A percentile compares a stretch with the other conserved stretches of the same genome.
These are phyloP conservation scores for Rhododendron henanense DNA, from an alignment of 148 eudicot genomes.

Conservation along the genomic window DNA sequence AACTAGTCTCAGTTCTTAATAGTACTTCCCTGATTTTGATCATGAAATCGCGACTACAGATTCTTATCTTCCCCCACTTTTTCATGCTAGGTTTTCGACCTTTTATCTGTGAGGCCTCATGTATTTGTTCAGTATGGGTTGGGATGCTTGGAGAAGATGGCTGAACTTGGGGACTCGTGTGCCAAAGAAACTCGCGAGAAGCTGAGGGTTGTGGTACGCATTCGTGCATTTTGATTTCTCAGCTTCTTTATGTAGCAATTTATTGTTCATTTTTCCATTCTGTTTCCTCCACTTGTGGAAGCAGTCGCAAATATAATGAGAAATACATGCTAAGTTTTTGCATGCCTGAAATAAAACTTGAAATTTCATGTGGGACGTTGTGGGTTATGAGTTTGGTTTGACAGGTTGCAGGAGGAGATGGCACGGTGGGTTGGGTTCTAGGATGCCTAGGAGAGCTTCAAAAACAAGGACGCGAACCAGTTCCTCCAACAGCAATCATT, in stretches of 20 bases:
- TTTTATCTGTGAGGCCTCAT: slow-evolving; percentile 69
- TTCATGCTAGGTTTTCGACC: slow-evolving; percentile 71
- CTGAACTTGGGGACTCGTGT: slow-evolving; percentile 60
- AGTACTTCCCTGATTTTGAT: background rate
- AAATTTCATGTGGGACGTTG: background rate
- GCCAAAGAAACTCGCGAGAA: slow-evolving; percentile 76
- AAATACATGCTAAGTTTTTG: background rate
- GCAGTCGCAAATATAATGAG: background rate
- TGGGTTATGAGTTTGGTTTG: slow-evolving; percentile 13
- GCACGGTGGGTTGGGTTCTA: slow-evolving; percentile 97
- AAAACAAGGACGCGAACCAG: slow-evolving; percentile 61
- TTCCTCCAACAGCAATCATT: slow-evolving; percentile 87
- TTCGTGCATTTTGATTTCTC: background rate
- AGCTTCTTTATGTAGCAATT: background rate
- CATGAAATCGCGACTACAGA: background rate
- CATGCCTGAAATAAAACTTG: background rate
- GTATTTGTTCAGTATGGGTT: slow-evolving; percentile 77
- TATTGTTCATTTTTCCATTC: background rate
- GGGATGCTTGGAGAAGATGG: slow-evolving; percentile 86
- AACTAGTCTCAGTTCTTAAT: background rate
- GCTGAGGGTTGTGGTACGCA: slow-evolving; percentile 83
- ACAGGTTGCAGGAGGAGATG: slow-evolving; percentile 99
- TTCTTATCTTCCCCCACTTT: background rate
- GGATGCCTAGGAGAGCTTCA: slow-evolving; percentile 89
- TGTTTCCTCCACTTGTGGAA: background rate